Percentiles rank a stretch among this genome's conserved stretches.
Evolutionary conservation across 306 rosid genomes (phyloP).

Genomic region (Rosa rugosa): DNA sequence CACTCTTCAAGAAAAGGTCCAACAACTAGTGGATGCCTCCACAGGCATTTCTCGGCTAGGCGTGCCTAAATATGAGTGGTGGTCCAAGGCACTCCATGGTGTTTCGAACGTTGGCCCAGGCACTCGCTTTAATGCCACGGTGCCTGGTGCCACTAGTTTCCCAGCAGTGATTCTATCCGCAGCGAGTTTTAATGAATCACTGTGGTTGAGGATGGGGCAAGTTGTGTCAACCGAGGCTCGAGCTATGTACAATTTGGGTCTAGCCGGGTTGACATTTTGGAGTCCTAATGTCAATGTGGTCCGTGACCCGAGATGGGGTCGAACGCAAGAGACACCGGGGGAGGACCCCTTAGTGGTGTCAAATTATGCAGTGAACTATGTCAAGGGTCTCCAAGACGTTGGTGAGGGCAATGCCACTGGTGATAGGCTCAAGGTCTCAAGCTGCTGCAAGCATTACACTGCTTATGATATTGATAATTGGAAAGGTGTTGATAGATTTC

Average conservation of each 20-base stretch:
- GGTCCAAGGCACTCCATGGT: conserved; percentile 85
- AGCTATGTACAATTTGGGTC: conserved; percentile 74
- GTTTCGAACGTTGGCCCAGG: conserved; percentile 70
- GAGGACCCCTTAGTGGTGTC: conserved; percentile 75
- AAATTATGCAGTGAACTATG: conserved; percentile 58
- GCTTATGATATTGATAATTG: conserved; percentile 79
- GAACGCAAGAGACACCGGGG: conserved; percentile 77
- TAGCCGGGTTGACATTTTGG: conserved; percentile 83
- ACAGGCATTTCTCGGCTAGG: conserved; percentile 53
- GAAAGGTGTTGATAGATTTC: conserved; percentile 71
- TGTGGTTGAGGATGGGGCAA: conserved; percentile 70
- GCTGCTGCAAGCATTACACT: conserved; percentile 87
- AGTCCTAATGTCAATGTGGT: conserved; percentile 81
- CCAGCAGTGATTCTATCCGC: conserved; percentile 69
- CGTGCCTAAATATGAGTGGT: conserved; percentile 73
- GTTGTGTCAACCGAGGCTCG: conserved; percentile 79
- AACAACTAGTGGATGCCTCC: conserved; percentile 45
- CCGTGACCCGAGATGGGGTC: conserved; percentile 83
- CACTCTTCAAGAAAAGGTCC: conserved; percentile 58
- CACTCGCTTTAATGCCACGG: conserved; percentile 42
- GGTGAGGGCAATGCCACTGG: conserved; percentile 36
- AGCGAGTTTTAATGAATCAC: conserved; percentile 51
- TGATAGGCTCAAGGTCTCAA: conserved; percentile 74
- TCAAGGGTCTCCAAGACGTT: conserved; percentile 64
- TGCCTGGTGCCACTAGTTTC: conserved; percentile 76